A percentile compares a stretch with the other conserved stretches of the same genome.
These are phyloP conservation scores for Aspergillus spinulosporus DNA, from an alignment of 2,329 filamentous ascomycete genomes.

Conservation along the genomic window DNA sequence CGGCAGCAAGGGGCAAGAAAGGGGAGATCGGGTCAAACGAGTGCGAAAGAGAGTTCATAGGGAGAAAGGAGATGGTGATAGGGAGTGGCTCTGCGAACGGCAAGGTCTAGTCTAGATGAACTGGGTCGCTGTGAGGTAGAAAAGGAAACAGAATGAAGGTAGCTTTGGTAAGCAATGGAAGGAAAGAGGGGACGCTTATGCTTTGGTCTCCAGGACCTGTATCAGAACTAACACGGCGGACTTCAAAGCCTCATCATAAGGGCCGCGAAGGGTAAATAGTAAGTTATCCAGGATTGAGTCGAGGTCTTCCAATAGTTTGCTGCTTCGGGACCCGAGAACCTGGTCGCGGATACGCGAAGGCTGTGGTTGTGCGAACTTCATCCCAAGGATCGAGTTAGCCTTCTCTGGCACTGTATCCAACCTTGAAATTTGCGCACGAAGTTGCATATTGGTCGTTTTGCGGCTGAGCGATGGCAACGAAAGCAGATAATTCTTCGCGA, in stretches of 20 bases:
- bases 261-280: conserved; percentile 38
- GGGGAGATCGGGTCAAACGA: background rate
- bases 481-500: conserved; percentile 41
- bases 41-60: background rate
- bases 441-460: conserved; percentile 21
- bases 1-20: background rate
- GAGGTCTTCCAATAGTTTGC: conserved; percentile 33
- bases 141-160: background rate
- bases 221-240: conserved; percentile 39
- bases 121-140: background rate
- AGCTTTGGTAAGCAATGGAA: background rate
- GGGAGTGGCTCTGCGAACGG: background rate
- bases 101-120: background rate
- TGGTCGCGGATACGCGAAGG: conserved; percentile 32
- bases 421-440: conserved; percentile 25
- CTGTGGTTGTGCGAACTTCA: conserved; percentile 31
- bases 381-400: conserved; percentile 34
- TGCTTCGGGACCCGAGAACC: conserved; percentile 31
- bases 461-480: conserved; percentile 33
- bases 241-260: conserved; percentile 38
- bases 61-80: background rate
- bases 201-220: conserved; percentile 40
- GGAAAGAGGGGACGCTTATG: conserved; percentile 3
- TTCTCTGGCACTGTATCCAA: conserved; percentile 37
- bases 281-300: conserved; percentile 40